Conservation (phyloP, 2,329 filamentous ascomycete species). For the Apiospora pterosperma region DNA sequence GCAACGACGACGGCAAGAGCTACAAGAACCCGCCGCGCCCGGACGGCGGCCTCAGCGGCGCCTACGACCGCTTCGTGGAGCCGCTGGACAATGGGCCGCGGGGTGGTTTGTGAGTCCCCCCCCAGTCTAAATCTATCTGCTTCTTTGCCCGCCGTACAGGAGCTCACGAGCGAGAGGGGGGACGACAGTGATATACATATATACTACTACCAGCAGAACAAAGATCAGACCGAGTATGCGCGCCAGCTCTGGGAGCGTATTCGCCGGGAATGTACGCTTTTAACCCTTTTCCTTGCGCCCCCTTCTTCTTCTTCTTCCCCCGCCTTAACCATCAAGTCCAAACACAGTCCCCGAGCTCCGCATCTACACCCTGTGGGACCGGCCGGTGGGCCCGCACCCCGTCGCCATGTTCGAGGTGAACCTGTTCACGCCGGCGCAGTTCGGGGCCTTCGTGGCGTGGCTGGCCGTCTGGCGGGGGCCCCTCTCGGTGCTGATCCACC, state of each 20-base stretch:
- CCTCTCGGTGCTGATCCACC: constrained; percentile 75
- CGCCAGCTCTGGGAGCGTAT: constrained; percentile 74
- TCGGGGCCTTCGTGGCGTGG: constrained; percentile 87
- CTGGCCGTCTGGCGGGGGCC: constrained; percentile 78
- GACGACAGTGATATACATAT: constrained; percentile 71
- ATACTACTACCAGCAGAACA: constrained; percentile 69
- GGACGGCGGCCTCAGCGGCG: constrained; percentile 56
- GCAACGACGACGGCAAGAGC: constrained; percentile 72
- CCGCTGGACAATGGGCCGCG: constrained; percentile 63
- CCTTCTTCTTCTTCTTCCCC: neutral
- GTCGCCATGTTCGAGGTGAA: constrained; percentile 93
- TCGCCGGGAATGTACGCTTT: constrained; percentile 66
- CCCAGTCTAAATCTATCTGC: neutral
- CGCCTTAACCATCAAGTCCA: neutral
- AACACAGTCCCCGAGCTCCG: constrained; percentile 76
- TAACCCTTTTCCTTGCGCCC: neutral
- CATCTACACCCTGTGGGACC: constrained; percentile 75
- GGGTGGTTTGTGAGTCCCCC: constrained; percentile 73
- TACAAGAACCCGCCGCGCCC: constrained; percentile 57
- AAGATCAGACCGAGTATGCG: constrained; percentile 64
- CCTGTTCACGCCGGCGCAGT: constrained; percentile 78
- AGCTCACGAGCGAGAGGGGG: neutral
- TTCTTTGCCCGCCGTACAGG: neutral
- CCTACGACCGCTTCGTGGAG: constrained; percentile 67
- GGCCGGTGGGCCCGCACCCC: constrained; percentile 77